Evolutionary conservation across 1,139 yeast species (phyloP).

Genomic region (Eremothecium cymbalariae): DNA sequence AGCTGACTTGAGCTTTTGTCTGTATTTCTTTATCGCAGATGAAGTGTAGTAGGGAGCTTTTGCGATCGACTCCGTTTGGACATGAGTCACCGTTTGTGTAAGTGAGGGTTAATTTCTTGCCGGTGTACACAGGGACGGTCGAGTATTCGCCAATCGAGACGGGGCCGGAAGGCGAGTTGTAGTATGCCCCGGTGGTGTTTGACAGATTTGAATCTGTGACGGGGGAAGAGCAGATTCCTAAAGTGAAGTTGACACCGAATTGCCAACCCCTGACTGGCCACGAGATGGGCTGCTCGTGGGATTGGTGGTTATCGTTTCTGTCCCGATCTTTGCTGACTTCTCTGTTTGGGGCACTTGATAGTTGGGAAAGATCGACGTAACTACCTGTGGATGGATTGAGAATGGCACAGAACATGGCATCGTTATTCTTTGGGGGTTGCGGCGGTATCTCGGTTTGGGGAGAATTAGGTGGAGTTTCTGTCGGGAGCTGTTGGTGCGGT

Average conservation of each 20-base stretch:
- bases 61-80: conserved; percentile 42
- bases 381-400: conserved; percentile 28
- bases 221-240: conserved; percentile 67
- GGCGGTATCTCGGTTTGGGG: no score
- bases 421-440: no score
- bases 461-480: no score
- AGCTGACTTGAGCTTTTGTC: conserved; percentile 59
- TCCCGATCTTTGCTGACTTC: conserved; percentile 6
- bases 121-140: conserved; percentile 57
- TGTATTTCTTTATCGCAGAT: conserved; percentile 72
- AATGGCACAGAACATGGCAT: conserved; percentile 27
- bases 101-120: conserved; percentile 60
- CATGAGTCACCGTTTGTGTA: conserved; percentile 72
- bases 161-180: conserved; percentile 42
- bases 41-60: conserved; percentile 63
- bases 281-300: conserved; percentile 11
- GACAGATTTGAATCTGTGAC: conserved; percentile 24
- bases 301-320: conserved; percentile 12
- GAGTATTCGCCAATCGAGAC: conserved; percentile 62
- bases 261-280: conserved; percentile 72
- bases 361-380: conserved; percentile 28
- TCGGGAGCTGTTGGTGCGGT: no score
- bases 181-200: conserved; percentile 60
- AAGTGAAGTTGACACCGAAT: conserved; percentile 63
- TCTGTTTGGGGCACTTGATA: conserved; percentile 26